A percentile compares a stretch with the other conserved stretches of the same genome.
phyloP scores from a whole-genome alignment of 345 rosid species.

The Bruguiera sexangula region DNA sequence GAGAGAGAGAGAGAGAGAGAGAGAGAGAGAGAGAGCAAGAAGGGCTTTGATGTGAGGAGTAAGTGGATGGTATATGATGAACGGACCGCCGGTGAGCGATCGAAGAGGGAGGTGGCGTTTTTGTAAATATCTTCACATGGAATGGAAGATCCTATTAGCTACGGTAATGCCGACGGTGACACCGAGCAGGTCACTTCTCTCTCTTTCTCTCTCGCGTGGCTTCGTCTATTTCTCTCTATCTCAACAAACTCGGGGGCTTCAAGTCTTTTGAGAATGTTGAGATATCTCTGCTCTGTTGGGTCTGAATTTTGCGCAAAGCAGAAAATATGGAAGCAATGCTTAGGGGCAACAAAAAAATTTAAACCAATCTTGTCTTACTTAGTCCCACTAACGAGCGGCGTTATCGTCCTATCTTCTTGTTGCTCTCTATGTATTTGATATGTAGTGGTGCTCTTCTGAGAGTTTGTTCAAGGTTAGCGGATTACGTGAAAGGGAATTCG shows the following conservation, averaged over 20 bases:
- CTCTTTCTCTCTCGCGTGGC: conserved; percentile 5
- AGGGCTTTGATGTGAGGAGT: conserved; percentile 18
- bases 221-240: not conserved
- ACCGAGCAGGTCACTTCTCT: conserved; percentile 58
- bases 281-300: not conserved
- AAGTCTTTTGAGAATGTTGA: not conserved
- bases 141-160: conserved; percentile 98
- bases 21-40: not conserved
- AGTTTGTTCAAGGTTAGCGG: too few species aligned
- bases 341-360: too few species aligned
- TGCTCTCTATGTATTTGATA: too few species aligned
- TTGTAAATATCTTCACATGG: conserved; percentile 77
- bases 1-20: not conserved
- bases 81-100: conserved; percentile 75
- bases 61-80: conserved; percentile 58
- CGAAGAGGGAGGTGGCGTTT: conserved; percentile 69
- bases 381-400: too few species aligned
- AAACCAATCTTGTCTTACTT: too few species aligned
- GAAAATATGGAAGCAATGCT: too few species aligned
- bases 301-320: too few species aligned
- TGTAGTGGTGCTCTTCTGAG: too few species aligned
- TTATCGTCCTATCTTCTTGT: too few species aligned
- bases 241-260: not conserved
- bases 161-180: conserved; percentile 79
- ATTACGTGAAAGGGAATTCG: too few species aligned